Base-by-base conservation (phyloP, 2,329 filamentous ascomycete species). In the Botrytis squamosa region DNA sequence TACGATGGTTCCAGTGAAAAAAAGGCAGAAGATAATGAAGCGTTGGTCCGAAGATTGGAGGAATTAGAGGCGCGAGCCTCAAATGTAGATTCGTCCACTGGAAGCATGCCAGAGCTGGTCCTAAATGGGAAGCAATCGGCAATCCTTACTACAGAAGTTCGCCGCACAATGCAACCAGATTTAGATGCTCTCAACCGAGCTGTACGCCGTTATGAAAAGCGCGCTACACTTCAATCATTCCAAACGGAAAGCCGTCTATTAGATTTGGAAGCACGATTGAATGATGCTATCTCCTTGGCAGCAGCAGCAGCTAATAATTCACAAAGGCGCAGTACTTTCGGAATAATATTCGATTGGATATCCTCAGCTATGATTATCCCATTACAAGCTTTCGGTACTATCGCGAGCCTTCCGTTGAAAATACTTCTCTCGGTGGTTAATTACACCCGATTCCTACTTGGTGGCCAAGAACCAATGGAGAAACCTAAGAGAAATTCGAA, bases 171-270 rank as follows among this genome's bases (percentile, higher is more conserved):
- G 18, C 92, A 94, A 77, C 91, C 93, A 0, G 94, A 98, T 74
- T 86, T 98, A 9, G 95, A 98, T 78, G 93, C 94, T 0, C 85
- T 98, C 46, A 96, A 94, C 78, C 91, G 95, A 66, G 95, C 95
- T 6, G 92, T 98, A 63, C 89, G 95, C 33, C 90, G 94, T 52
- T 97, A 97, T 79, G 95, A 98, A 84, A 98, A 97, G 84, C 93
- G 94, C 78, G 90, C 92, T 7, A 91, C 91, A 0, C 85, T 95
- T 12, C 88, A 94, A 42, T 88, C 92, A 16, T 87, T 92, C 72
- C 91, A 95, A 79, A 93, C 91, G 4, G 94, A 97, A 76, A 88
- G 90, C 14, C 89, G 92, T 38, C 88, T 98, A 74, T 87, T 89
- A 59, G 88, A 90, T 33, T 85, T 97, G 7, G 92, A 97, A 76